A percentile compares a stretch with the other conserved stretches of the same genome.
These are phyloP conservation scores for Tulasnella sp. DNA, from an alignment of 768 basidiomycete genomes.

Conservation along the genomic window DNA sequence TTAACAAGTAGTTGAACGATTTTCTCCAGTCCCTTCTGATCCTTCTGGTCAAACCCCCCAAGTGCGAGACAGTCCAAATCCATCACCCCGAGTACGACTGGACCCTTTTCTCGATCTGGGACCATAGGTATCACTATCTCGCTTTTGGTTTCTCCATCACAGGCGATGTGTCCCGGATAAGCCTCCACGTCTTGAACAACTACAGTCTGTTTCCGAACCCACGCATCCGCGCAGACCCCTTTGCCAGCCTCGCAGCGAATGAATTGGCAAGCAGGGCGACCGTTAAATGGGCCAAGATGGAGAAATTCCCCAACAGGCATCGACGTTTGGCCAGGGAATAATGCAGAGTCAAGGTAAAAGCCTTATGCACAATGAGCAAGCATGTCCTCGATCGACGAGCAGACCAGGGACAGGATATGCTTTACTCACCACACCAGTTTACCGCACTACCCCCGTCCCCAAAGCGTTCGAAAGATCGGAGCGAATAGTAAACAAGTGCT, in stretches of 20 bases:
- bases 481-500: slow-evolving; percentile 71
- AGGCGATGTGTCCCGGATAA: slow-evolving; percentile 92
- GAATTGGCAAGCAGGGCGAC: slow-evolving; percentile 86
- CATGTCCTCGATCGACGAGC: too few species aligned
- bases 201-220: slow-evolving; percentile 50
- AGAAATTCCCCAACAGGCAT: slow-evolving; percentile 42
- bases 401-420: too few species aligned
- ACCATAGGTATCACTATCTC: slow-evolving; percentile 85
- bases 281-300: slow-evolving; percentile 68
- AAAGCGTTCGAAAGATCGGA: slow-evolving; percentile 66
- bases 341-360: slow-evolving; percentile 70
- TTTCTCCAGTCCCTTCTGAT: slow-evolving; percentile 68
- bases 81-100: slow-evolving; percentile 46
- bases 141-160: slow-evolving; percentile 84
- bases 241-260: slow-evolving; percentile 56
- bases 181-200: slow-evolving; percentile 72
- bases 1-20: slow-evolving; percentile 61
- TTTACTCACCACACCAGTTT: slow-evolving; percentile 89
- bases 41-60: slow-evolving; percentile 70
- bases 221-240: slow-evolving; percentile 85
- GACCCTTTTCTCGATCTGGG: slow-evolving; percentile 30
- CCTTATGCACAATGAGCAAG: too few species aligned
- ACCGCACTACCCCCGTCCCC: slow-evolving; percentile 63
- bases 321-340: slow-evolving; percentile 49
- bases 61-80: slow-evolving; percentile 81